A percentile compares a stretch with the other conserved stretches of the same genome.
Evolutionary conservation across 139 green algal species (phyloP).

Genomic region (Pleodorina starrii): DNA sequence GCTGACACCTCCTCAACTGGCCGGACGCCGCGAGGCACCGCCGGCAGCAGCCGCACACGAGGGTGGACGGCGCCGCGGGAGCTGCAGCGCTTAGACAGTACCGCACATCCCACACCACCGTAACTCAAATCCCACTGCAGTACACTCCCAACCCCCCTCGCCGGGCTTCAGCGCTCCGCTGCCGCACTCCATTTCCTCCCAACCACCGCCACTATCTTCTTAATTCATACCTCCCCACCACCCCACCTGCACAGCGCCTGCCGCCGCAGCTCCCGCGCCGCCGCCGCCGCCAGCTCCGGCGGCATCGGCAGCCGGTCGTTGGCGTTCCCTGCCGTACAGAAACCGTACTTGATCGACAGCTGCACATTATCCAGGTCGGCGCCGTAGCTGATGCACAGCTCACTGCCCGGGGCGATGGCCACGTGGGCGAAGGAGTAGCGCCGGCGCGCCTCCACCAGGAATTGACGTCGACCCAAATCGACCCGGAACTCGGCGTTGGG

Average conservation of each 20-base stretch:
- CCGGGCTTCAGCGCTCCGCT: too few species aligned
- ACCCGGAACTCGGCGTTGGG: background rate
- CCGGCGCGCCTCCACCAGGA: background rate
- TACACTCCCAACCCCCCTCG: too few species aligned
- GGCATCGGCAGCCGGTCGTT: constrained; percentile 36
- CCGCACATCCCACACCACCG: too few species aligned
- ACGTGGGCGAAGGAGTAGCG: background rate
- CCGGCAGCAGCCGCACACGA: too few species aligned
- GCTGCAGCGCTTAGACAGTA: too few species aligned
- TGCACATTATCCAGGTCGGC: background rate
- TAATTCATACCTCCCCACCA: background rate
- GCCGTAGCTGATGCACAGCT: constrained; percentile 38
- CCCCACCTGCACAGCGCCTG: constrained; percentile 28
- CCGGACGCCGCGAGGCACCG: too few species aligned
- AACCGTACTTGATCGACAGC: constrained; percentile 43
- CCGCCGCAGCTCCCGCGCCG: background rate
- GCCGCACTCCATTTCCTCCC: background rate
- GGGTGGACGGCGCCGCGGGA: too few species aligned
- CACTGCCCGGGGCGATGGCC: background rate
- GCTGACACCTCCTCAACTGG: too few species aligned
- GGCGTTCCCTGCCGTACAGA: background rate
- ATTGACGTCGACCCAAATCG: background rate
- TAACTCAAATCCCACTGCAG: too few species aligned
- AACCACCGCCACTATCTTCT: background rate
- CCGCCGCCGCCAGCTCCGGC: background rate